These are phyloP conservation scores for Scopulariopsis brevicaulis DNA, from an alignment of 2,329 filamentous ascomycete genomes.

Conservation along the genomic window DNA sequence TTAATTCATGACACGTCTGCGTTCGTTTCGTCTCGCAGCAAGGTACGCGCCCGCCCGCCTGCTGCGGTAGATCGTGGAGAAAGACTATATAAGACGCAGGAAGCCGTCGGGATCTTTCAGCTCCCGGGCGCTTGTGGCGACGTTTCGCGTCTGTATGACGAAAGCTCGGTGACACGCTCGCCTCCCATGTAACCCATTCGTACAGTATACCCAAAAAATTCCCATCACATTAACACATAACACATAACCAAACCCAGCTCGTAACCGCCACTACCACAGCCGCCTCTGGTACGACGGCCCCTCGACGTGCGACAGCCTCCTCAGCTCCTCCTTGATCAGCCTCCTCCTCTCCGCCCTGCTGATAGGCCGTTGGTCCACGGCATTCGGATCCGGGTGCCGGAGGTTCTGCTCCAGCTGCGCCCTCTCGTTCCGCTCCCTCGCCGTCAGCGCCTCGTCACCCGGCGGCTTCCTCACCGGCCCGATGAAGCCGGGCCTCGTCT, in stretches of 20 bases:
- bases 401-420: slow-evolving; percentile 11
- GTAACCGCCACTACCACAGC: slow-evolving; percentile 29
- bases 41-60: not conserved
- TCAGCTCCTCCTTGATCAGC: slow-evolving; percentile 47
- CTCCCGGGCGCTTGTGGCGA: no score
- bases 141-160: no score
- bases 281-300: slow-evolving; percentile 40
- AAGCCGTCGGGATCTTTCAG: no score
- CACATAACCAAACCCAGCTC: not conserved
- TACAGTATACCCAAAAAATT: not conserved
- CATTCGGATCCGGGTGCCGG: slow-evolving; percentile 21
- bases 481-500: not conserved
- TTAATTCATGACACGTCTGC: not conserved
- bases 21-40: not conserved
- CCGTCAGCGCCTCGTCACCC: slow-evolving; percentile 14
- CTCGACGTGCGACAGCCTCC: slow-evolving; percentile 30
- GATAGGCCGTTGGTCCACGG: slow-evolving; percentile 32
- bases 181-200: no score
- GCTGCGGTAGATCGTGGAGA: no score
- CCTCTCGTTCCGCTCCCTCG: slow-evolving; percentile 10
- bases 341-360: slow-evolving; percentile 40
- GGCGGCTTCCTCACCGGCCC: slow-evolving; percentile 1
- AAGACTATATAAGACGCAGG: no score
- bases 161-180: no score
- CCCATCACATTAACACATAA: not conserved